Conservation (phyloP, 2,329 filamentous ascomycete genomes). For the Dendryphion nanum region DNA sequence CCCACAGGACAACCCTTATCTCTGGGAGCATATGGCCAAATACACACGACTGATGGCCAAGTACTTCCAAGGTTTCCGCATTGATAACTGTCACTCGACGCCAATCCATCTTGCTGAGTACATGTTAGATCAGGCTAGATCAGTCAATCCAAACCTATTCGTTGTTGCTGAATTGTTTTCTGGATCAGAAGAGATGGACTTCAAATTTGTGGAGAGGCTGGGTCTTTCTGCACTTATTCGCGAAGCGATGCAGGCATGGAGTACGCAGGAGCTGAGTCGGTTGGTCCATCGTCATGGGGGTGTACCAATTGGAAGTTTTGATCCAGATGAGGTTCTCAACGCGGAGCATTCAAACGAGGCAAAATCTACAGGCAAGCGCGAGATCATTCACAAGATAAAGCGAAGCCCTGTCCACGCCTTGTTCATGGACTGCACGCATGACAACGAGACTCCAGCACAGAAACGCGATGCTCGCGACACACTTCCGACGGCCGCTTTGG, state of each 20-base stretch:
- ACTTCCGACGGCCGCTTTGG: slow-evolving; percentile 86
- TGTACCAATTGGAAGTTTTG: slow-evolving; percentile 93
- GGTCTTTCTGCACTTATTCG: slow-evolving; percentile 89
- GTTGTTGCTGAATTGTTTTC: slow-evolving; percentile 95
- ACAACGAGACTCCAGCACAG: slow-evolving; percentile 94
- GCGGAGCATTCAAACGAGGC: slow-evolving; percentile 47
- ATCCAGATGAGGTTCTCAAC: slow-evolving; percentile 80
- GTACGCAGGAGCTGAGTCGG: slow-evolving; percentile 85
- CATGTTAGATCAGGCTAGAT: slow-evolving; percentile 88
- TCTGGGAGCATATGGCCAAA: slow-evolving; percentile 94
- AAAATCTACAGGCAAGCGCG: slow-evolving; percentile 43
- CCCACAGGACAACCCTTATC: slow-evolving; percentile 81
- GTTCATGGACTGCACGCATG: slow-evolving; percentile 99
- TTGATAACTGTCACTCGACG: slow-evolving; percentile 97
- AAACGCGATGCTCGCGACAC: slow-evolving; percentile 94
- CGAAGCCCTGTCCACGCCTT: slow-evolving; percentile 87
- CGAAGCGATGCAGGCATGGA: slow-evolving; percentile 98
- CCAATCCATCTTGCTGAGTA: slow-evolving; percentile 93
- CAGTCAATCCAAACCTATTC: slow-evolving; percentile 81
- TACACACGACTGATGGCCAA: slow-evolving; percentile 92
- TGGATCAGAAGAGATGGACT: slow-evolving; percentile 93
- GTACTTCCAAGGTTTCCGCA: slow-evolving; percentile 91
- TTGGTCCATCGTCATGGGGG: slow-evolving; percentile 93
- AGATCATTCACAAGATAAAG: slow-evolving; percentile 77
- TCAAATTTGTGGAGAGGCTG: slow-evolving; percentile 89